phyloP scores from a whole-genome alignment of 192 early-diverging fungal genomes.

The Gamsiella multidivaricata region DNA sequence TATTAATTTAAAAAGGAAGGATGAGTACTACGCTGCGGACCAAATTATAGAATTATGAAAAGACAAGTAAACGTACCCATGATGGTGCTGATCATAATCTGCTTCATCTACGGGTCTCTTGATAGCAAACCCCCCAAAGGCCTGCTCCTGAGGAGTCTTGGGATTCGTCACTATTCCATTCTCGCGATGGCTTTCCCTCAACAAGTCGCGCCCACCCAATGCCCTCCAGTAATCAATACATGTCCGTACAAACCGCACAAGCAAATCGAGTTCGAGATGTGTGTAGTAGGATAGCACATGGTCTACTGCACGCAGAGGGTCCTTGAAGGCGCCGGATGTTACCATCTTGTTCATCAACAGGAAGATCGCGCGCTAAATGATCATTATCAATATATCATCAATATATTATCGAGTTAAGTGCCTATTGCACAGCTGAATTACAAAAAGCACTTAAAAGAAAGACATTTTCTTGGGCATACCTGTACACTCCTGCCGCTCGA shows the following conservation, averaged over 20 bases:
- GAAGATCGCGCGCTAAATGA: not conserved
- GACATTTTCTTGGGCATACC: constrained; percentile 10
- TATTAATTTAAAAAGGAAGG: not conserved
- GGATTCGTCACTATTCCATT: not conserved
- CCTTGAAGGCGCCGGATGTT: not conserved
- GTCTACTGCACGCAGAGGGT: constrained; percentile 12
- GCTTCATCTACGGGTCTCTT: constrained; percentile 20
- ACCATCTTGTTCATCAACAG: not conserved
- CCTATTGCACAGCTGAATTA: no score
- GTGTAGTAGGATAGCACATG: constrained; percentile 12
- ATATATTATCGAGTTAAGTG: no score
- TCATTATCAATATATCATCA: not conserved
- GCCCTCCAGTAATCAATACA: constrained; percentile 13
- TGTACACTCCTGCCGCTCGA: constrained; percentile 26
- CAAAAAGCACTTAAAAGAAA: not conserved
- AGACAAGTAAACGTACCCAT: not conserved
- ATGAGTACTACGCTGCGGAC: not conserved
- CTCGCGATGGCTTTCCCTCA: not conserved
- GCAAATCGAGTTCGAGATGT: constrained; percentile 19
- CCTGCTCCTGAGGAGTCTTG: not conserved
- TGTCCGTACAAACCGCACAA: not conserved
- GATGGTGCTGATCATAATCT: constrained; percentile 4
- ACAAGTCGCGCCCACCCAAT: not conserved
- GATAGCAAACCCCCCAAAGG: not conserved
- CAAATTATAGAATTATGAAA: not conserved